phyloP scores from a whole-genome alignment of 2,329 filamentous ascomycete species.

The Fusarium tricinctum region DNA sequence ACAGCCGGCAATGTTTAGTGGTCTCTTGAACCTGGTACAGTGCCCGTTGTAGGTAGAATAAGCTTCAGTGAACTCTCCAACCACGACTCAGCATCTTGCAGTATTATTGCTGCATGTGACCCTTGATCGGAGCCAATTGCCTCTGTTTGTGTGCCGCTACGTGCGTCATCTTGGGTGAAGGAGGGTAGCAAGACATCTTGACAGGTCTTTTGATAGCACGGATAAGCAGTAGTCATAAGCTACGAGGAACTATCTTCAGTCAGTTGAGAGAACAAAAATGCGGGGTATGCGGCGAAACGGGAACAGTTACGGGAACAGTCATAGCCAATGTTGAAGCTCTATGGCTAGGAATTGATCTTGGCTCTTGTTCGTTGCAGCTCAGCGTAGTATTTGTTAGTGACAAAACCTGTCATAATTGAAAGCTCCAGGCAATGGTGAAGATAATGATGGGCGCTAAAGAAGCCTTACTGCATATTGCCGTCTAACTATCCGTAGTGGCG shows the following conservation, averaged over 20 bases:
- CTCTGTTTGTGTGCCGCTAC: conserved; percentile 18
- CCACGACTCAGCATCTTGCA: conserved; percentile 13
- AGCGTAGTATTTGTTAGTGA: conserved; percentile 26
- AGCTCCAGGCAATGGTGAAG: conserved; percentile 3
- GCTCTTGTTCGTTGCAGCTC: conserved; percentile 14
- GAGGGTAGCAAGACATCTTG: conserved; percentile 16
- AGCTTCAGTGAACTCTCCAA: conserved; percentile 11
- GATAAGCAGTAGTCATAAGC: background rate
- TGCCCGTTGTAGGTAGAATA: background rate
- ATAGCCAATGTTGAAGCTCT: background rate
- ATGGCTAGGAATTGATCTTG: background rate
- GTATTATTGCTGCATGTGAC: conserved; percentile 33
- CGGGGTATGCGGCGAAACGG: background rate
- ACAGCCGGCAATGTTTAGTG: background rate
- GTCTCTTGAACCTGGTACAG: background rate
- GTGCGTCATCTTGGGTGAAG: conserved; percentile 32
- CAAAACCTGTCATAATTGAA: conserved; percentile 30
- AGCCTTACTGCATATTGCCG: conserved; percentile 21
- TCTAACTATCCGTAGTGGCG: conserved; percentile 23
- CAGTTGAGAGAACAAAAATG: conserved; percentile 1
- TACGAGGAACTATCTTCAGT: background rate
- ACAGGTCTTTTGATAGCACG: conserved; percentile 2
- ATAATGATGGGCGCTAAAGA: conserved; percentile 20
- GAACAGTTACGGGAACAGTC: background rate
- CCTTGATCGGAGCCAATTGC: conserved; percentile 24